Evolutionary conservation across 768 basidiomycete species (phyloP), one percentile per base, ranked within the genome.

Genomic region (Rhodotorula kratochvilovae): DNA sequence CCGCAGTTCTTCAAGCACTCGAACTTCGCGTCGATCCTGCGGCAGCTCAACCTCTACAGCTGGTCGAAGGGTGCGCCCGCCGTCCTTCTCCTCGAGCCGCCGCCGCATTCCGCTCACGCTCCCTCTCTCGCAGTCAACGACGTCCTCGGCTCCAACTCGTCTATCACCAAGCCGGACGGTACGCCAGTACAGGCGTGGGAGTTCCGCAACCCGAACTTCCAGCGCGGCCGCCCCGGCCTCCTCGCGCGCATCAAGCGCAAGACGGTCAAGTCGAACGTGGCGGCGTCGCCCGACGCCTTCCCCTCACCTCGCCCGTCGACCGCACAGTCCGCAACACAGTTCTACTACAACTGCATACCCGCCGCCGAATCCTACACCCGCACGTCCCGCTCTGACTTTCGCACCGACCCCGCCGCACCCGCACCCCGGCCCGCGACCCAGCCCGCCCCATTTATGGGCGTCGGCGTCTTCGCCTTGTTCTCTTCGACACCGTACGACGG

Each of bases 221-320:
- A 76, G 35, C 84, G 81, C 8, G 84, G 85, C 21, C 83, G 84
- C 58, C 84, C 85, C 53, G 86, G 85, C 76, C 79, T 82, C 8
- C 83, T 87, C 70, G 85, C 86, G 76, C 85, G 85, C 71, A 87
- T 82, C 81, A 76, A 82, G 72, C 74, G 74, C 45, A 75, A 75
- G 60, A 67, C 70, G 17, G 70, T 70, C 10, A 72, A 70, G 46
- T 39, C 66, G 35, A 43, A 10, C 36, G 25, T 42, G 7, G 11
- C 58, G 7, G 19, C 39, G 15, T 11, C 15, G 6, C 56, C 56
- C 36, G 56, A 33, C 17, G 56, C 35, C 5, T 46, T 23, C 45
- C 45, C 39, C 8, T 39, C 39, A 13, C 39, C 39, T 6, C 39
- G 39, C 39, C 39, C 39, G 39, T 39, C 39, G 6, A 39, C 39